Percentiles rank a stretch among this genome's conserved stretches.
Evolutionary conservation across 768 basidiomycete species (phyloP).

Genomic region (Mycena chlorophos): DNA sequence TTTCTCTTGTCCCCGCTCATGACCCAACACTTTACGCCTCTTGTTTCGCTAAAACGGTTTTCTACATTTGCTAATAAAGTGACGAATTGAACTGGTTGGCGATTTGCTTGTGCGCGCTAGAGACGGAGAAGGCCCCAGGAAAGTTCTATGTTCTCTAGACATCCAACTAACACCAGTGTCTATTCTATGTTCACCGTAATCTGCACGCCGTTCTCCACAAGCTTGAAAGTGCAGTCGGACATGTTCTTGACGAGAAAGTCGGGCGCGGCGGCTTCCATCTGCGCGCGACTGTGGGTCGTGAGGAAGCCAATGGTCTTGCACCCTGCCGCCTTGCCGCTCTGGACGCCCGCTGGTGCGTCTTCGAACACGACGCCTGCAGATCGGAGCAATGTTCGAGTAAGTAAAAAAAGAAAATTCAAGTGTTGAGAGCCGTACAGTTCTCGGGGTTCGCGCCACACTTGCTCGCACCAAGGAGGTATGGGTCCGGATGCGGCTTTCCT

Average conservation of each 20-base stretch:
- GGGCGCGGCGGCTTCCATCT: constrained; percentile 62
- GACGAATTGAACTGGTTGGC: no score
- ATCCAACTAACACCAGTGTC: no score
- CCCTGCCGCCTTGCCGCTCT: constrained; percentile 78
- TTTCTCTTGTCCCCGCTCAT: no score
- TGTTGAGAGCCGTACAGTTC: constrained; percentile 47
- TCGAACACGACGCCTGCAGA: constrained; percentile 90
- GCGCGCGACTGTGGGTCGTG: constrained; percentile 74
- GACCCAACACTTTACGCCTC: no score
- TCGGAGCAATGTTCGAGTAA: neutral
- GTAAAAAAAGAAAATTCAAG: constrained; percentile 6
- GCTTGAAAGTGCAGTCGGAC: constrained; percentile 42
- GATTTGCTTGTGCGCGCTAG: no score
- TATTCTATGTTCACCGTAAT: constrained; percentile 41
- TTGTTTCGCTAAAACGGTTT: no score
- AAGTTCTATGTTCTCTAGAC: no score
- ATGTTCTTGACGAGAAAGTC: constrained; percentile 75
- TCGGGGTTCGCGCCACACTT: constrained; percentile 61
- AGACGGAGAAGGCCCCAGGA: no score
- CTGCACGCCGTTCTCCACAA: constrained; percentile 43
- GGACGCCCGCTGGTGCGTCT: constrained; percentile 86
- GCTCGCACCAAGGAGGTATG: constrained; percentile 85
- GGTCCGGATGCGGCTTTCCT: constrained; percentile 88
- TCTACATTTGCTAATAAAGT: no score
- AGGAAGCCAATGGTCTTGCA: constrained; percentile 81